Conservation (phyloP, 1,284 basidiomycete species). For the Ceraceosorus guamensis region DNA sequence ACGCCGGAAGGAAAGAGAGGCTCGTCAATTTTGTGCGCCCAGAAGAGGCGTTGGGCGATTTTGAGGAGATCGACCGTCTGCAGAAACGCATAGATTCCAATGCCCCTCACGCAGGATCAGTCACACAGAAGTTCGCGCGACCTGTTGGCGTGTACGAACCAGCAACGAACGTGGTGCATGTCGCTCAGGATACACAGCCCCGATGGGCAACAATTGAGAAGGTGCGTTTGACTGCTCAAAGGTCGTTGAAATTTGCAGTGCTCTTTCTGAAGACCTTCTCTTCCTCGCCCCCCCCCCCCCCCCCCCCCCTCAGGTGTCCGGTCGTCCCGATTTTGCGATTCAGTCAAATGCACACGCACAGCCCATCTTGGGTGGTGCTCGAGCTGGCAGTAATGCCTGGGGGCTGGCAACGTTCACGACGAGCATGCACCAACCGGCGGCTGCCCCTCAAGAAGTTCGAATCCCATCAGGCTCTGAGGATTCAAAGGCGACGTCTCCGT, state of each 20-base stretch:
- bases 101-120: background rate
- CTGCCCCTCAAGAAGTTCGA: too few relatives aligned
- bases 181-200: conserved; percentile 31
- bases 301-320: background rate
- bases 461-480: too few relatives aligned
- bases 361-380: conserved; percentile 4
- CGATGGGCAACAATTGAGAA: conserved; percentile 19
- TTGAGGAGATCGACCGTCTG: background rate
- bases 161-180: conserved; percentile 36
- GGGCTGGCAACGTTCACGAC: background rate
- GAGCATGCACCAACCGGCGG: too few relatives aligned
- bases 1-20: conserved; percentile 30
- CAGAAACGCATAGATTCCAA: background rate
- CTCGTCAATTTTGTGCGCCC: conserved; percentile 25
- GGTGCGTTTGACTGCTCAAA: conserved; percentile 1
- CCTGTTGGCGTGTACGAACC: conserved; percentile 46
- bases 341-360: too few relatives aligned
- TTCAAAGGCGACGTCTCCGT: too few relatives aligned
- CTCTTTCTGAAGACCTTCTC: background rate
- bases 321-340: too few relatives aligned
- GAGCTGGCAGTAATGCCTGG: background rate
- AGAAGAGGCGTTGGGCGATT: conserved; percentile 10
- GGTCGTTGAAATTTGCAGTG: background rate
- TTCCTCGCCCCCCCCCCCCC: background rate
- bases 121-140: background rate